A percentile compares a stretch with the other conserved stretches of the same genome.
Evolutionary conservation across 78 protist species (phyloP).

Genomic region (Guillardia theta): DNA sequence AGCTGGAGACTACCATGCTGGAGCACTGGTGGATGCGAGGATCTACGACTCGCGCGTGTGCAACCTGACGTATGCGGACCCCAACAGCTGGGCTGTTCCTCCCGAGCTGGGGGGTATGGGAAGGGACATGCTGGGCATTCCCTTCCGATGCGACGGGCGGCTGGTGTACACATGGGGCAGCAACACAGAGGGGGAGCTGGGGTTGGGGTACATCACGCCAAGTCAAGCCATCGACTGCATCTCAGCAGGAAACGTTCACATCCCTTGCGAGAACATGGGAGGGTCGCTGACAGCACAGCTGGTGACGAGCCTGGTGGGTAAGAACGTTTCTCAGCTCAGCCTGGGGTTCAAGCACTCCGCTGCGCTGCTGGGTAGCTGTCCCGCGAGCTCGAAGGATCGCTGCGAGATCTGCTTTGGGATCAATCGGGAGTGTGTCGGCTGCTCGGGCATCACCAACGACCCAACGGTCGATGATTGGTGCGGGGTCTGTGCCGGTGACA

Average conservation of each 20-base stretch:
- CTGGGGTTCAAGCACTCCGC: not conserved
- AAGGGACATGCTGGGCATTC: not conserved
- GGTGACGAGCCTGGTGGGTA: not conserved
- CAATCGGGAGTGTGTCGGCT: not conserved
- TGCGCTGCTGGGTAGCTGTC: not conserved
- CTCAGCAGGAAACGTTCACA: not conserved
- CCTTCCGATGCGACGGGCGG: constrained; percentile 4
- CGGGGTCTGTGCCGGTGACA: constrained; percentile 27
- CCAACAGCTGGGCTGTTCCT: not conserved
- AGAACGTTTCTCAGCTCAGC: not conserved
- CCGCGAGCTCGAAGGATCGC: not conserved
- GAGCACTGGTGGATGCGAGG: not conserved
- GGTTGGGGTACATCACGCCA: not conserved
- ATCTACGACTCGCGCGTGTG: not conserved
- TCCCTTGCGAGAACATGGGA: constrained; percentile 30
- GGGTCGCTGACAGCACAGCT: not conserved
- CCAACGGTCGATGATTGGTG: not conserved
- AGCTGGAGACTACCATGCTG: constrained; percentile 1
- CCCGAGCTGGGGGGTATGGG: not conserved
- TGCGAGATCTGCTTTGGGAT: not conserved
- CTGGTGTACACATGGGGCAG: not conserved
- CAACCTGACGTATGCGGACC: not conserved
- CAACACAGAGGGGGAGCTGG: constrained; percentile 31
- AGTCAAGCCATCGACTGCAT: not conserved
- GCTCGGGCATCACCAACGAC: not conserved